These are phyloP conservation scores for Phytophthora brassicae DNA, from an alignment of 352 stramenopile species.

Conservation along the genomic window DNA sequence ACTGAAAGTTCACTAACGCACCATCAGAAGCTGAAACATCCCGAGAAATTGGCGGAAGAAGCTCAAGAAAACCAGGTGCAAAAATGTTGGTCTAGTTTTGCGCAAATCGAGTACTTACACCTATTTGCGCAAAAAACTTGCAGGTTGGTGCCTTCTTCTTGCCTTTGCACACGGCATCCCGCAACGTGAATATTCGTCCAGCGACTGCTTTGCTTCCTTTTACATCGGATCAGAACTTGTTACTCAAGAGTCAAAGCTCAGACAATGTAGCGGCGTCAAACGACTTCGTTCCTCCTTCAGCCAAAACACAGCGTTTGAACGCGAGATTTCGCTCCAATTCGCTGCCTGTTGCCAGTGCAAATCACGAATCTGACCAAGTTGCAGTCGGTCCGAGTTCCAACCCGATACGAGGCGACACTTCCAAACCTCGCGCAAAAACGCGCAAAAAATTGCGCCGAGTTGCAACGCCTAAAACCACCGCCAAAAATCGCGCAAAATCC, in stretches of 20 bases:
- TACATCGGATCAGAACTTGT: conserved; percentile 3
- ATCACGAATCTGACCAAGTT: neutral
- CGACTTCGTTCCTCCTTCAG: conserved; percentile 21
- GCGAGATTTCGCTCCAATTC: conserved; percentile 74
- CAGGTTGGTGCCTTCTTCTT: conserved; percentile 49
- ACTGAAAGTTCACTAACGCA: conserved; percentile 80
- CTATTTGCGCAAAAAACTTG: conserved; percentile 3
- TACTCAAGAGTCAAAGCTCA: conserved; percentile 11
- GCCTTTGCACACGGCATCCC: conserved; percentile 42
- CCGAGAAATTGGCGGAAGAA: conserved; percentile 36
- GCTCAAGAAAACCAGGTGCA: conserved; percentile 39
- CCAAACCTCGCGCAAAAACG: conserved; percentile 13
- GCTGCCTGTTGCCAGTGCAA: conserved; percentile 56
- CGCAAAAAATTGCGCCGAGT: conserved; percentile 37
- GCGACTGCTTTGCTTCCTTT: conserved; percentile 38
- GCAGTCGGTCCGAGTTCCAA: neutral
- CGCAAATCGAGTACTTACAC: neutral
- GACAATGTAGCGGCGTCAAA: neutral
- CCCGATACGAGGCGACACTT: neutral
- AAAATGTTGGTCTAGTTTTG: neutral
- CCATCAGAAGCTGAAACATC: conserved; percentile 80
- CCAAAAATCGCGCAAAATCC: conserved; percentile 64
- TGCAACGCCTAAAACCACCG: conserved; percentile 41
- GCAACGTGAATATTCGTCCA: conserved; percentile 64
- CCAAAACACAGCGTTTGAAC: conserved; percentile 38